A percentile compares a stretch with the other conserved stretches of the same genome.
Conservation (phyloP, 768 basidiomycete genomes). For the Cubamyces lactineus region DNA sequence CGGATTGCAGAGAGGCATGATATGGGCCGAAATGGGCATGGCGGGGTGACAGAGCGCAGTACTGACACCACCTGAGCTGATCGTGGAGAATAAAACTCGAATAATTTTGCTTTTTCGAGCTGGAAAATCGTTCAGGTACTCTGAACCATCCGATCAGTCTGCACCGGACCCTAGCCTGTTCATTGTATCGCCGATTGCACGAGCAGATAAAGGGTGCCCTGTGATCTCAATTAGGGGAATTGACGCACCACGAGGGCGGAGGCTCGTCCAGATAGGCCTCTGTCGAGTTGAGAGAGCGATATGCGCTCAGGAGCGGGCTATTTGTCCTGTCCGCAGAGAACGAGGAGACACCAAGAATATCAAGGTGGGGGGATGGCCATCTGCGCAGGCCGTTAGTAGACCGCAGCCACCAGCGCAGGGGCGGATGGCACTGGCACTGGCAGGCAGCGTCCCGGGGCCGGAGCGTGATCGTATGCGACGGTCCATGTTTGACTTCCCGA, state of each 20-base stretch:
- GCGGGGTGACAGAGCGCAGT: slow-evolving; percentile 11
- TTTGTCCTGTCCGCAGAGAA: background rate
- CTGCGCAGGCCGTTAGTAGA: background rate
- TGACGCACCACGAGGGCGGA: slow-evolving; percentile 16
- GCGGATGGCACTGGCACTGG: too few relatives aligned
- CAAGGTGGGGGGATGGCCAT: background rate
- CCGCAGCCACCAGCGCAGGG: background rate
- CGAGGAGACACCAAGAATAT: background rate
- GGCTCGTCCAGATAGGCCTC: slow-evolving; percentile 8
- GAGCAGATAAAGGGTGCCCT: slow-evolving; percentile 15
- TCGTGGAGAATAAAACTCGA: slow-evolving; percentile 10
- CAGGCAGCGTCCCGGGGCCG: too few relatives aligned
- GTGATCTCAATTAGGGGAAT: slow-evolving; percentile 25
- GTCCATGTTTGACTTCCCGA: slow-evolving; percentile 14
- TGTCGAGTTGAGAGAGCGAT: background rate
- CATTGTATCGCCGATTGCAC: slow-evolving; percentile 23
- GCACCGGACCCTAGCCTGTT: slow-evolving; percentile 18
- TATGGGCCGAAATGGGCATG: slow-evolving; percentile 18
- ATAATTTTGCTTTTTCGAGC: slow-evolving; percentile 19
- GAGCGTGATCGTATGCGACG: too few relatives aligned
- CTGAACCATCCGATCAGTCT: slow-evolving; percentile 16
- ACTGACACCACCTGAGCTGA: slow-evolving; percentile 12
- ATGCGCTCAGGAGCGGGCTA: background rate
- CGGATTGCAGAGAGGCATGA: slow-evolving; percentile 14
- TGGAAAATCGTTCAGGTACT: slow-evolving; percentile 17